Evolutionary conservation across 2,329 filamentous ascomycete species (phyloP).

Genomic region (Drechslerella dactyloides): DNA sequence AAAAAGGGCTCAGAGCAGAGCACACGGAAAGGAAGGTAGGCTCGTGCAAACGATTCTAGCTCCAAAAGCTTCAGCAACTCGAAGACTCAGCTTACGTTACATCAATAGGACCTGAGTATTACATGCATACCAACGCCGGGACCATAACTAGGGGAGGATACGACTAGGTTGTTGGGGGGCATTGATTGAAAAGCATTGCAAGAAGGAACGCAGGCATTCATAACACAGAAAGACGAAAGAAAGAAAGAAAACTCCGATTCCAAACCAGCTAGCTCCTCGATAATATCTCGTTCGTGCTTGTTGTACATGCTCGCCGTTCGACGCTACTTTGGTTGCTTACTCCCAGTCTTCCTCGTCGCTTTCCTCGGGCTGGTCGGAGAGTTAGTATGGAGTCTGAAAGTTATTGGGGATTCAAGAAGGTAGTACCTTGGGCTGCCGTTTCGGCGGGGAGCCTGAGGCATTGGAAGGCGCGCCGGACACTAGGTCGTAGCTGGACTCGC

Average conservation of each 20-base stretch:
- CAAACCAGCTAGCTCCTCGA: constrained; percentile 14
- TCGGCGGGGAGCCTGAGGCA: constrained; percentile 71
- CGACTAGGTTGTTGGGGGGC: not conserved
- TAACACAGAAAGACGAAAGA: too few relatives aligned
- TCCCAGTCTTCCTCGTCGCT: constrained; percentile 78
- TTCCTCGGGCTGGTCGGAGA: constrained; percentile 62
- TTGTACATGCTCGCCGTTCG: constrained; percentile 23
- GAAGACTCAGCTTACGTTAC: constrained; percentile 25
- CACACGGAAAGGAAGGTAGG: not conserved
- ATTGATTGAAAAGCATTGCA: not conserved
- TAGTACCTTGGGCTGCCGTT: constrained; percentile 58
- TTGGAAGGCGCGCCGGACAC: constrained; percentile 82
- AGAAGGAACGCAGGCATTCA: not conserved
- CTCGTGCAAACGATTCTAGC: constrained; percentile 31
- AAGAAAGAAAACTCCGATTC: constrained; percentile 40
- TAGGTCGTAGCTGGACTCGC: constrained; percentile 94
- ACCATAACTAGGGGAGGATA: not conserved
- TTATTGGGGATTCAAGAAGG: constrained; percentile 57
- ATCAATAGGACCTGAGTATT: constrained; percentile 19
- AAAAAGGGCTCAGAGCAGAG: too few relatives aligned
- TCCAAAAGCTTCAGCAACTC: constrained; percentile 6
- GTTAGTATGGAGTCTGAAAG: constrained; percentile 63
- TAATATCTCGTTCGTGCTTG: constrained; percentile 31
- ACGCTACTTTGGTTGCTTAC: constrained; percentile 58
- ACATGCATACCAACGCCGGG: constrained; percentile 49